Evolutionary conservation across 768 basidiomycete species (phyloP), one percentile per base, ranked within the genome.

Genomic region (Xerocomus potaroensis): DNA sequence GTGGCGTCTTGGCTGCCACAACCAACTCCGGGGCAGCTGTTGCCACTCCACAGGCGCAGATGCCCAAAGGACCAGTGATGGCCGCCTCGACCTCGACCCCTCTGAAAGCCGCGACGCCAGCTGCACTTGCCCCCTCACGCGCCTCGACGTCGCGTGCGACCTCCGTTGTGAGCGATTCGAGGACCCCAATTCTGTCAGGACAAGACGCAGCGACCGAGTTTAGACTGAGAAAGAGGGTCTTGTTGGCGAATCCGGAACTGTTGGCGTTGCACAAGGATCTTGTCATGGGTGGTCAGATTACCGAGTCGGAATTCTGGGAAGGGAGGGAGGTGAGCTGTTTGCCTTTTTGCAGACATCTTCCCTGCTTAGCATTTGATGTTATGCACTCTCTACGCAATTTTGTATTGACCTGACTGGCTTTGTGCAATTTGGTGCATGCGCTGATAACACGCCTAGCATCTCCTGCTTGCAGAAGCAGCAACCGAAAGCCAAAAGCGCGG

Each of bases 261-360:
- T 83, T 82, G 16, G 65, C 79, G 10, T 71, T 99, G 35, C 94
- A 98, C 65, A 81, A 83, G 31, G 90, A 95, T 40, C 79, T 98
- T 49, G 96, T 98, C 37, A 80, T 90, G 66, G 74, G 73, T 23
- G 82, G 84, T 9, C 84, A 89, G 53, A 87, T 99, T 24, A 86
- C 85, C 1, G 94, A 98, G 66, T 78, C 81, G 0, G 96, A 99
- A 55, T 99, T 98, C 65, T 98, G 96, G 96, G 92, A 93, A 50
- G 91, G 92, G 26, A 76, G 96, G 60, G 88, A 96, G 78, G 91
- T 96, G 62, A 43, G 58, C 37, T 22, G 9, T 10, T 9, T 14
- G n/a, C 30, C 15, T 22, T 12, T 11, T 34, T 18, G 23, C 8
- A 19, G 1, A 8, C 22, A 50, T 41, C n/a, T 22, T 18, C 21